Base-by-base conservation (phyloP, 805 yeast genomes). In the Sugiyamaella mastotermitis region DNA sequence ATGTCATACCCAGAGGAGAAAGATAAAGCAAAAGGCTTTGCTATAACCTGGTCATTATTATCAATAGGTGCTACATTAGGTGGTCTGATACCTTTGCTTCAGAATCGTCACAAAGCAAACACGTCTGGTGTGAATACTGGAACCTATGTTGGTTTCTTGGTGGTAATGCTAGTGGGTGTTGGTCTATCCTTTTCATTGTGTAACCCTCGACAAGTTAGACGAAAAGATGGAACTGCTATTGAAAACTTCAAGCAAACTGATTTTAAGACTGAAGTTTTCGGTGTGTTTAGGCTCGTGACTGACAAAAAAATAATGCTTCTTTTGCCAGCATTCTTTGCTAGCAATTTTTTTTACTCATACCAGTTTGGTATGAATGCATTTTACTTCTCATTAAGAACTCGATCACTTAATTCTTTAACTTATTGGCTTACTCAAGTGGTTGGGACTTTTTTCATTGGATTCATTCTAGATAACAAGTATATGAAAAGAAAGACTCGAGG, bases 31-130 rank as follows among this genome's bases (percentile, higher is more conserved):
- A 60, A 57, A 28, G 74, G 69, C 28, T 64, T 74, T 38, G 69
- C 70, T 66, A 54, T 68, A 14, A 71, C 72, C 48, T 74, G 79
- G 80, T 62, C 71, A 40, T 67, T 74, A 38, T 71, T 74, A 61
- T 71, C 72, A 56, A 59, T 72, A 46, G 80, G 80, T 54, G 77
- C 74, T 11, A 77, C 73, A 35, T 66, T 74, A 42, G 80, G 80
- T 29, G 64, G 71, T 8, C 57, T 70, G 34, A 68, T 74, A 47
- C 76, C 78, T 13, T 65, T 74, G 54, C 73, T 66, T 22, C 62
- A 69, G 46, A 72, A 69, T 48, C 50, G 72, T 46, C 55, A 69
- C 36, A 49, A 49, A 17, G 58, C 37, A 7, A 41, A 37, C 26
- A 33, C 42, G 1, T 37, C 44, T 13, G 47, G 47, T 10, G 47